Base-by-base conservation (phyloP, 345 rosid genomes). In the Durio zibethinus region DNA sequence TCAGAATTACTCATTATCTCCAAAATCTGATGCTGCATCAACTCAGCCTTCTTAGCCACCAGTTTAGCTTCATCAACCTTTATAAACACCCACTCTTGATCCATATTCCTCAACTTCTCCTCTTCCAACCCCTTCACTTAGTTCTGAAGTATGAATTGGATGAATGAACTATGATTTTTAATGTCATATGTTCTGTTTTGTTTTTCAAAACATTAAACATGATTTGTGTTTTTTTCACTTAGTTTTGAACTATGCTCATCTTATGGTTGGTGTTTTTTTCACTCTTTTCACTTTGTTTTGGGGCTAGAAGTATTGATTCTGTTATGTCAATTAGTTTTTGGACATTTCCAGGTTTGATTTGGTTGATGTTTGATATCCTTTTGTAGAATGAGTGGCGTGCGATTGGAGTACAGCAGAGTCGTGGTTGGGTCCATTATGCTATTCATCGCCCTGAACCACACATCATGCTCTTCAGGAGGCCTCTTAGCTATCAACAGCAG, bases 401-500 rank as follows among this genome's bases (percentile, higher is more conserved):
- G 0, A 91, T 96, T 9, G 99, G 99, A 75, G 99, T 93, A 6
- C 98, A 93, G 76, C 98, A 92, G 87, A 94, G 98, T 84, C 92
- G 98, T 5, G 97, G 97, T 27, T 94, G 98, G 98, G 94, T 90
- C 2, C 97, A 93, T 84, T 93, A 94, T 77, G 97, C 98, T 0
- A 85, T 94, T 80, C 98, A 93, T 79, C 95, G 97, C 47, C 98
- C 98, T 29, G 98, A 94, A 84, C 98, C 98, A 81, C 99, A 95
- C 77, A 95, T 93, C 80, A 94, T 94, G 99, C 98, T 96, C 52
- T 96, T 93, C 80, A 89, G 94, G 87, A 89, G 97, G 89, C 85
- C 97, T 9, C 83, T 96, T 66, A 96, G 92, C 86, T 91, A 84
- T 60, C 97, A 94, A 85, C 98, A 92, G 91, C 97, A 88, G 81